phyloP scores from a whole-genome alignment of 1,284 basidiomycete genomes.

The Fomitopsis betulina region DNA sequence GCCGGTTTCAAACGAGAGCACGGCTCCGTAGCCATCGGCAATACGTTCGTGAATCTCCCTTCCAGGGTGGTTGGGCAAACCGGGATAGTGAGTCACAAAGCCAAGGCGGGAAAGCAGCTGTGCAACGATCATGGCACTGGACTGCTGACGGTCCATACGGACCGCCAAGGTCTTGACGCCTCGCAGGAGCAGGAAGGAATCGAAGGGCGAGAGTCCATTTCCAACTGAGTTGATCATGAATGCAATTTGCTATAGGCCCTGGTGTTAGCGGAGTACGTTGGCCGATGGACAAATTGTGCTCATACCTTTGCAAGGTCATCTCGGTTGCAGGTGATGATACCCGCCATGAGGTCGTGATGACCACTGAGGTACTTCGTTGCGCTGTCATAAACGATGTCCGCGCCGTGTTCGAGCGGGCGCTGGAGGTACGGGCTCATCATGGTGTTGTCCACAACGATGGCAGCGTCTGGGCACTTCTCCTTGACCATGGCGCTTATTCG shows the following conservation, averaged over 20 bases:
- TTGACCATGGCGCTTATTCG: conserved; percentile 80
- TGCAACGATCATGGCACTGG: conserved; percentile 81
- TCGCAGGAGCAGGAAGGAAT: conserved; percentile 93
- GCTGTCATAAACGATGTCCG: conserved; percentile 97
- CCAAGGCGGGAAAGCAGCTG: conserved; percentile 84
- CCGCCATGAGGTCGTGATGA: conserved; percentile 99
- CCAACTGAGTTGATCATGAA: conserved; percentile 97
- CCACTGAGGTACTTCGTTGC: conserved; percentile 98
- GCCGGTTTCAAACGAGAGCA: conserved; percentile 92
- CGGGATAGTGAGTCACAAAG: conserved; percentile 94
- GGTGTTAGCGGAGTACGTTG: neutral
- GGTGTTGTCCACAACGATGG: conserved; percentile 96
- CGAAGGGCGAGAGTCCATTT: conserved; percentile 94
- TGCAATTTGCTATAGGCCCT: conserved; percentile 60
- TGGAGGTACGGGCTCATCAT: conserved; percentile 99
- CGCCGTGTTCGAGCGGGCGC: conserved; percentile 92
- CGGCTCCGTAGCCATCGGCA: conserved; percentile 89
- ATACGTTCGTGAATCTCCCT: conserved; percentile 86
- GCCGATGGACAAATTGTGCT: neutral
- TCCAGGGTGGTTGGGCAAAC: conserved; percentile 80
- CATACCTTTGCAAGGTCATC: conserved; percentile 85
- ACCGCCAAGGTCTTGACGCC: conserved; percentile 97
- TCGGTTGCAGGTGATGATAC: conserved; percentile 87
- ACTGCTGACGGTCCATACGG: conserved; percentile 94
- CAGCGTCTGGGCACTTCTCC: conserved; percentile 73